These are phyloP conservation scores for Kodamaea neixiangensis DNA, from an alignment of 805 yeast species.

Conservation along the genomic window DNA sequence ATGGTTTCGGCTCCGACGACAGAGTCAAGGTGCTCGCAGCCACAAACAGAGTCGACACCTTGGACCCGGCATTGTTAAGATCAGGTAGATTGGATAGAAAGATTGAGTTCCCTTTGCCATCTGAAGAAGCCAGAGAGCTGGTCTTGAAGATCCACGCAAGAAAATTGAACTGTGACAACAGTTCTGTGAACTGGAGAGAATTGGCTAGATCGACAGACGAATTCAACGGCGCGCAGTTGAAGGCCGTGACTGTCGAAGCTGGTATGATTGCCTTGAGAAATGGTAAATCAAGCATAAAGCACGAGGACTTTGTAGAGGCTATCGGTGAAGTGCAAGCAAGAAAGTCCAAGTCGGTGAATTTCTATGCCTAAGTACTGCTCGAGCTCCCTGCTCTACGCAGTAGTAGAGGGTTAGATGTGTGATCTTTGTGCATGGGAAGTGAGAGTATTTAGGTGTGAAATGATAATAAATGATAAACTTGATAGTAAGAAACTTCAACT, in stretches of 20 bases:
- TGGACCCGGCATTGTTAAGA: slow-evolving; percentile 96
- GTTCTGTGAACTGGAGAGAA: slow-evolving; percentile 95
- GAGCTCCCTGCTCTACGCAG: background rate
- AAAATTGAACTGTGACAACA: slow-evolving; percentile 87
- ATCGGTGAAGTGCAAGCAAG: slow-evolving; percentile 98
- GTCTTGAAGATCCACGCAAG: slow-evolving; percentile 96
- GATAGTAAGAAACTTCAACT: no score
- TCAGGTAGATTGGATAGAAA: slow-evolving; percentile 98
- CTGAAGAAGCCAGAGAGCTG: slow-evolving; percentile 96
- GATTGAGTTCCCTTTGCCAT: slow-evolving; percentile 96
- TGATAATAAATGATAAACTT: background rate
- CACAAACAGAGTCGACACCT: slow-evolving; percentile 97
- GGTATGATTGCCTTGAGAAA: slow-evolving; percentile 99
- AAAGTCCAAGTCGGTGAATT: slow-evolving; percentile 91
- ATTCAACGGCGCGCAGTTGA: slow-evolving; percentile 97
- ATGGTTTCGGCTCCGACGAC: slow-evolving; percentile 97
- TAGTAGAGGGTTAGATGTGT: background rate
- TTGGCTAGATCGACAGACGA: slow-evolving; percentile 97
- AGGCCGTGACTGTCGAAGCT: slow-evolving; percentile 98
- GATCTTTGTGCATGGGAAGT: background rate
- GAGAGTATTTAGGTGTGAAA: background rate
- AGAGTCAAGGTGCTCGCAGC: slow-evolving; percentile 97
- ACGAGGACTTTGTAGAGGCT: slow-evolving; percentile 98
- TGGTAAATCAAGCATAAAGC: slow-evolving; percentile 88
- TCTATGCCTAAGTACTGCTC: slow-evolving; percentile 67